Base-by-base conservation (phyloP, 2,329 filamentous ascomycete genomes). In the Nothomitra cinnamomea region DNA sequence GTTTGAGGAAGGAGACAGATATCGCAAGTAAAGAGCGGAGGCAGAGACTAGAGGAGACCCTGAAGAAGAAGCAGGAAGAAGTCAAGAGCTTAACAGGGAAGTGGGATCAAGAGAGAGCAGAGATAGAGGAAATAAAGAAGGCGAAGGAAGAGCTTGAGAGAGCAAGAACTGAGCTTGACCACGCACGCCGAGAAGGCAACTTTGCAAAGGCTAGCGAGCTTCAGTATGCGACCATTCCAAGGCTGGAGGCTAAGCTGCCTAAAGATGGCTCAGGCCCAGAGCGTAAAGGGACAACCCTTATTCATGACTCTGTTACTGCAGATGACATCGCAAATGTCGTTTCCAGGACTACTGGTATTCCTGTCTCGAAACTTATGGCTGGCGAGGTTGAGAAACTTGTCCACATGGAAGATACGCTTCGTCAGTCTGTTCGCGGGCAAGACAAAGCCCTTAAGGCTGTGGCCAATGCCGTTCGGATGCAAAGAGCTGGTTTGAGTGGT, bases 321-420 rank as follows among this genome's bases (percentile, higher is more conserved):
- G 90, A 96, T 61, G 92, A 98, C 61, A 96, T 98, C 61, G 89
- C 87, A 54, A 80, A 79, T 41, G 90, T 98, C 1, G 92, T 96
- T 2, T 92, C 88, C 1, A 79, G 87, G 53, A 83, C 87, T 25
- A 96, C 92, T 0, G 90, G 92, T 25, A 96, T 95, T 56, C 92
- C 92, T 0, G 84, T 95, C 22, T 83, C 82, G 28, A 96, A 95
- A 66, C 75, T 98, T 50, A 95, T 94, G 62, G 83, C 87, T 7
- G 90, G 90, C 21, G 90, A 96, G 60, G 85, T 94, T 41, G 89
- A 96, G 66, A 95, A 95, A 69, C 73, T 98, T 25, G 84, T 98
- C 13, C 83, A 87, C 61, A 96, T 96, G 89, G 92, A 98, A 67
- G 87, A 95, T 57, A 85, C 80, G 0, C 75, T 98, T 7, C 78